Evolutionary conservation across 2,329 filamentous ascomycete genomes (phyloP), one percentile per base, ranked within the genome.

Genomic region (Stachybotrys elegans): DNA sequence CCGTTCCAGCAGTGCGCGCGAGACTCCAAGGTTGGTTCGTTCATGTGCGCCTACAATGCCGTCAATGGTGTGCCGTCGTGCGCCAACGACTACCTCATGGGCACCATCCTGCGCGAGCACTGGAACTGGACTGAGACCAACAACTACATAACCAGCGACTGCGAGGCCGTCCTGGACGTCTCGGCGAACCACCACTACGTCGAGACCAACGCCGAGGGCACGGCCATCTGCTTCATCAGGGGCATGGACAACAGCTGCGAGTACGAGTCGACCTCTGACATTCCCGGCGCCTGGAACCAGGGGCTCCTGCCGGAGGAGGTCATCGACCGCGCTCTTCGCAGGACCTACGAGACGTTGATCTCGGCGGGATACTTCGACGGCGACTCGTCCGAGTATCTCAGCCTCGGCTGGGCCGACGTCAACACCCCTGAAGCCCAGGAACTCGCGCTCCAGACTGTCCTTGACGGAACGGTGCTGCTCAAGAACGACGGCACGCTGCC

Each of bases 31-130:
- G 75, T 76, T 4, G 69, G 71, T 14, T 81, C 79, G 25, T 67
- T 83, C 50, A 82, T 82, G 79, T 81, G 78, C 52, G 73, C 72
- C 0, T 82, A 83, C 57, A 82, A 86, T 49, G 67, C 79, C 0
- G 69, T 87, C 32, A 84, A 87, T 45, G 83, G 83, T 0, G 71
- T 80, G 0, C 83, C 83, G 0, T 73, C 79, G 3, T 87, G 83
- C 51, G 79, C 80, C 0, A 77, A 78, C 50, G 66, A 70, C 0
- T 87, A 81, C 50, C 69, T 87, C 1, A 68, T 86, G 27, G 70
- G 82, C 48, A 76, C 75, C 0, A 67, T 88, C 13, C 68, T 88
- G 3, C 72, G 84, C 2, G 75, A 84, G 36, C 76, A 81, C 53
- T 88, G 83, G 78, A 72, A 69, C 35, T 88, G 81, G 71, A 76